A percentile compares a stretch with the other conserved stretches of the same genome.
Evolutionary conservation across 1,284 basidiomycete genomes (phyloP).

Genomic region (Cutaneotrichosporon cavernicola): DNA sequence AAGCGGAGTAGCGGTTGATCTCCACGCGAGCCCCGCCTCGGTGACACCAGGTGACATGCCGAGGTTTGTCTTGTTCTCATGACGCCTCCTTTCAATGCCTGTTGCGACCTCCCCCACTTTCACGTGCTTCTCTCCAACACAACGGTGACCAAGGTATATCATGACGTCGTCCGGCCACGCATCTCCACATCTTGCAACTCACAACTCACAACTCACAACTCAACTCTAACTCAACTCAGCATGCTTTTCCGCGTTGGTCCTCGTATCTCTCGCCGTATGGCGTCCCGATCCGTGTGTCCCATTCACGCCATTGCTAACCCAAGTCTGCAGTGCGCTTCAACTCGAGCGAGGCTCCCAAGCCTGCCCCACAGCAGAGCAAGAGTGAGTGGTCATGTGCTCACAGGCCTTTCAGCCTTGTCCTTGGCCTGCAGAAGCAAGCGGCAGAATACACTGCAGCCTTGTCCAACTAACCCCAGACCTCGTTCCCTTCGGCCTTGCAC

Average conservation of each 20-base stretch:
- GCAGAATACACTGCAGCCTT: no score
- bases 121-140: background rate
- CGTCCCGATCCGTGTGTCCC: background rate
- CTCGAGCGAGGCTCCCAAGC: background rate
- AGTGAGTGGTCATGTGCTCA: background rate
- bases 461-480: background rate
- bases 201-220: background rate
- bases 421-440: no score
- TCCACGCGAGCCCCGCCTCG: no score
- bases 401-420: background rate
- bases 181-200: background rate
- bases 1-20: no score
- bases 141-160: background rate
- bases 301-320: background rate
- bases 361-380: background rate
- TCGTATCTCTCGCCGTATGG: background rate
- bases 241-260: background rate
- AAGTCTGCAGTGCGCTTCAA: background rate
- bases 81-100: no score
- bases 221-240: background rate
- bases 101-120: no score
- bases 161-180: background rate
- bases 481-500: background rate
- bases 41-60: no score
- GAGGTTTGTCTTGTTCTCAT: no score